A percentile compares a stretch with the other conserved stretches of the same genome.
phyloP scores from a whole-genome alignment of 2,329 filamentous ascomycete species.

The Hypoxylon sp. region DNA sequence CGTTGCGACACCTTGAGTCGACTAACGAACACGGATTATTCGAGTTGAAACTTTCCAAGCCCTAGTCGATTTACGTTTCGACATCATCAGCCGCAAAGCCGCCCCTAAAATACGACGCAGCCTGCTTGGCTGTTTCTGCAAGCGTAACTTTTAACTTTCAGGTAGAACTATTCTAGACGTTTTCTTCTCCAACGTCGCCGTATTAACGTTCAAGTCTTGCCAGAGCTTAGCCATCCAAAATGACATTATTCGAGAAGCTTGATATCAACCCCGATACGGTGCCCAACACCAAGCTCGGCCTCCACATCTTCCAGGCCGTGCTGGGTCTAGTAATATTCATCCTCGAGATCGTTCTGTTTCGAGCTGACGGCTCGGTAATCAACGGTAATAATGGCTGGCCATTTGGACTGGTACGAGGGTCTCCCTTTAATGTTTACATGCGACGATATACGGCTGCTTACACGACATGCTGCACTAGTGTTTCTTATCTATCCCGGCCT shows the following conservation, averaged over 20 bases:
- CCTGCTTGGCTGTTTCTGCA: slow-evolving; percentile 40
- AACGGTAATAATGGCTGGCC: slow-evolving; percentile 74
- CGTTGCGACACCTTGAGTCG: slow-evolving; percentile 15
- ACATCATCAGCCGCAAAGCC: slow-evolving; percentile 41
- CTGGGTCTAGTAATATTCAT: slow-evolving; percentile 70
- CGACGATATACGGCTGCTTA: slow-evolving; percentile 24
- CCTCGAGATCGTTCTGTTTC: slow-evolving; percentile 73
- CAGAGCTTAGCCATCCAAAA: slow-evolving; percentile 37
- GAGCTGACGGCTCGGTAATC: slow-evolving; percentile 63
- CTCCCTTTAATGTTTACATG: slow-evolving; percentile 4
- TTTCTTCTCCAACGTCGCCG: slow-evolving; percentile 17
- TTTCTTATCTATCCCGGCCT: slow-evolving; percentile 74
- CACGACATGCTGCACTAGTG: slow-evolving; percentile 62
- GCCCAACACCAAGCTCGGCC: slow-evolving; percentile 69
- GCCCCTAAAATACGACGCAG: slow-evolving; percentile 41
- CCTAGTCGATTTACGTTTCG: slow-evolving; percentile 29
- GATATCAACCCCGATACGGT: slow-evolving; percentile 69
- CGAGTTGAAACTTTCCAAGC: slow-evolving; percentile 31
- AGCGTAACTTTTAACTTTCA: slow-evolving; percentile 18
- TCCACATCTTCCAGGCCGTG: slow-evolving; percentile 70
- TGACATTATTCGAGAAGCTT: slow-evolving; percentile 62
- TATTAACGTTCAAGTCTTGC: slow-evolving; percentile 27
- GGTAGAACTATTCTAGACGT: slow-evolving; percentile 32
- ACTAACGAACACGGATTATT: slow-evolving; percentile 6
- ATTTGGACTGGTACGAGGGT: slow-evolving; percentile 71